Base-by-base conservation (phyloP, 768 basidiomycete genomes). In the Termitomyces sp. region DNA sequence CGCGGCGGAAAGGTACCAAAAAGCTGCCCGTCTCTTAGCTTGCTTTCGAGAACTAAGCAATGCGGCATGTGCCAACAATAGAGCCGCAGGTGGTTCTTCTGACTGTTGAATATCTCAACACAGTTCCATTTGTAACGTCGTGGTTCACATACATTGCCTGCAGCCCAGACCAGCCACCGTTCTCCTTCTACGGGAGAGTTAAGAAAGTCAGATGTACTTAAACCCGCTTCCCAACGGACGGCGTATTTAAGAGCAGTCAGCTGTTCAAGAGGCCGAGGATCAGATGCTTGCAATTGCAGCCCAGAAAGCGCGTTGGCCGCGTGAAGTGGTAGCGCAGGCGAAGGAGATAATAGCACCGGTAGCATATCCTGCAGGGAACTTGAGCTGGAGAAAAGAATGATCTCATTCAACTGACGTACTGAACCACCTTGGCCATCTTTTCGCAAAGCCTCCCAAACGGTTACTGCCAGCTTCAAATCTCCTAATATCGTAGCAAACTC, bases 401-500 rank as follows among this genome's bases (percentile, higher is more conserved):
- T 35, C 28, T 16, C 28, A 26, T 6, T 38, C 40, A 3, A 44
- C 28, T 9, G 30, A 77, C 85, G 62, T 71, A 95, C 93, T 30
- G 88, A 90, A 44, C 95, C 95, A 36, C 87, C 86, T 67, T 91
- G 94, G 44, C 82, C 83, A 59, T 98, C 95, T 68, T 94, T 94
- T 50, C 92, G 78, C 35, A 94, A 68, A 4, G 86, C 77, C 68
- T 98, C 97, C 90, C 95, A 98, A 3, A 94, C 84, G 8, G 74
- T 72, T 3, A 82, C 76, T 0, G 95, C 96, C 33, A 95, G 78
- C 64, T 91, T 93, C 69, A 86, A 85, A 71, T 99, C 97, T 3
- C 94, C 90, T 2, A 98, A 73, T 58, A 95, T 84, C 20, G 97
- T 97, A 9, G 93, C 87, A 73, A 98, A 95, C 70, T 99, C 97